Evolutionary conservation across 441 rosid genomes (phyloP).

Genomic region (Corymbia citriodora): DNA sequence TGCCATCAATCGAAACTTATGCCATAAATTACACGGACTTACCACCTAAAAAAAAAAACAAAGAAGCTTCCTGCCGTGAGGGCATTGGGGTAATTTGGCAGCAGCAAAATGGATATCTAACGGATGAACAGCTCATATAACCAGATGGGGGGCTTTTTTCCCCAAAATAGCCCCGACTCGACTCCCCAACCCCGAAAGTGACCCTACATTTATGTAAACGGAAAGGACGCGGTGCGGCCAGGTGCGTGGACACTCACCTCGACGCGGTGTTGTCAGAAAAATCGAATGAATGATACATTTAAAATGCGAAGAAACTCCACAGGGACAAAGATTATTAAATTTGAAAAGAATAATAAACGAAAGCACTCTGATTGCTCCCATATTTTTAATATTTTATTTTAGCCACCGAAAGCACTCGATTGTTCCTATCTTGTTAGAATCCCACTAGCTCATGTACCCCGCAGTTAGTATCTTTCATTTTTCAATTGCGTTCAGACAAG

Average conservation of each 20-base stretch:
- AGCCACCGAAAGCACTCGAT: neutral
- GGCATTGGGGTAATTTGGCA: neutral
- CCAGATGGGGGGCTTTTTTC: neutral
- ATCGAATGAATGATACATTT: too few species aligned
- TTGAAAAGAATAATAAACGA: neutral
- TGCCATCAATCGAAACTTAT: neutral
- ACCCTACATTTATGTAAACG: neutral
- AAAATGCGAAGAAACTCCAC: neutral
- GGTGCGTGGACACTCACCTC: neutral
- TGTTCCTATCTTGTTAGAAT: neutral
- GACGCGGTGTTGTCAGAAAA: neutral
- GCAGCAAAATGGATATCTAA: neutral
- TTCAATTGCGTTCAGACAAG: neutral
- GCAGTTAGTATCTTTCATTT: neutral
- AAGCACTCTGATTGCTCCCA: neutral
- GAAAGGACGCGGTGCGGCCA: too few species aligned
- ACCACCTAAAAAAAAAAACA: neutral
- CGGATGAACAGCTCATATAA: neutral
- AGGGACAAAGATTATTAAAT: too few species aligned
- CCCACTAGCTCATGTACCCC: neutral
- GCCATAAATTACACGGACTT: neutral
- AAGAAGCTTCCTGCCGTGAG: neutral
- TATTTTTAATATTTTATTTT: too few species aligned
- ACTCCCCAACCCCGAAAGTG: neutral
- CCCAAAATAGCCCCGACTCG: slow-evolving; percentile 14